A percentile compares a stretch with the other conserved stretches of the same genome.
Evolutionary conservation across 371 early-diverging fungal genomes (phyloP).

Genomic region (Smittium culicis): DNA sequence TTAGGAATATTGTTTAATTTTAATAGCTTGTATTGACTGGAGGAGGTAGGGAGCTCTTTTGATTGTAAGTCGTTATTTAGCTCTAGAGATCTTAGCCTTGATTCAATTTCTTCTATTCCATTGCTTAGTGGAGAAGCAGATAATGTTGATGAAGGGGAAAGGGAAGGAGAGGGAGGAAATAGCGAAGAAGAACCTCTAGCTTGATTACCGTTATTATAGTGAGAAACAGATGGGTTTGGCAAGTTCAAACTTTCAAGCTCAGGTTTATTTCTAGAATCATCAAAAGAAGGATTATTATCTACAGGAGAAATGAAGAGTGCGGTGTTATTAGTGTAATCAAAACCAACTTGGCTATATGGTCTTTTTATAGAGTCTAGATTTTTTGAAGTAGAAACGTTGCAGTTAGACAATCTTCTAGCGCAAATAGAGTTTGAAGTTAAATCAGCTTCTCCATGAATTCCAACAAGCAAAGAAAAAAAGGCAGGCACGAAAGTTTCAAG

Average conservation of each 20-base stretch:
- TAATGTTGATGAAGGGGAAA: slow-evolving; percentile 30
- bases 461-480: slow-evolving; percentile 25
- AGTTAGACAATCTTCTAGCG: slow-evolving; percentile 21
- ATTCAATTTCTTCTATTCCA: slow-evolving; percentile 16
- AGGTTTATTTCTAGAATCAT: neutral
- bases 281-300: neutral
- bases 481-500: slow-evolving; percentile 31
- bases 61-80: no score
- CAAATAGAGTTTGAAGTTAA: slow-evolving; percentile 25
- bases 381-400: neutral
- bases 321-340: neutral
- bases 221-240: neutral
- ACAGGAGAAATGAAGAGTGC: neutral
- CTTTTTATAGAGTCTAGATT: neutral
- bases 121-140: slow-evolving; percentile 27
- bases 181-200: neutral
- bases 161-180: slow-evolving; percentile 20
- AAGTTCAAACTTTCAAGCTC: neutral
- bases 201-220: neutral
- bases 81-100: neutral
- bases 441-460: slow-evolving; percentile 27
- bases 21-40: no score
- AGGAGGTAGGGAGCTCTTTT: no score
- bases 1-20: no score
- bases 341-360: neutral